A percentile compares a stretch with the other conserved stretches of the same genome.
Conservation (phyloP, 148 eudicot species). For the Fagopyrum tataricum region DNA sequence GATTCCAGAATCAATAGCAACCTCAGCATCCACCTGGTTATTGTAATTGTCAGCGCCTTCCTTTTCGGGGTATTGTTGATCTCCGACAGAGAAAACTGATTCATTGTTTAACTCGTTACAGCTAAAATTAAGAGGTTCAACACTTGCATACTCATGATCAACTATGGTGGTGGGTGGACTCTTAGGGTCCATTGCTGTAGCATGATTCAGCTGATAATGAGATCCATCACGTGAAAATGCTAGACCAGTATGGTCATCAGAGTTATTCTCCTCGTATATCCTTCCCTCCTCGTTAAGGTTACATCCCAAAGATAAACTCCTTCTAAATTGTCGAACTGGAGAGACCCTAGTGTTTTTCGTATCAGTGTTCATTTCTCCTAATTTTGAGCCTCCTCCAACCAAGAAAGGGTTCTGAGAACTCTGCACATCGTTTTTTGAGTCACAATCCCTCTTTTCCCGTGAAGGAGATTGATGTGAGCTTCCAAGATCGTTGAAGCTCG, state of each 20-base stretch:
- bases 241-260: constrained; percentile 40
- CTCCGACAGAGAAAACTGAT: constrained; percentile 35
- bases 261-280: constrained; percentile 29
- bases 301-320: constrained; percentile 67
- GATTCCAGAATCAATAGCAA: constrained; percentile 21
- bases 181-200: constrained; percentile 18
- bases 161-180: constrained; percentile 24
- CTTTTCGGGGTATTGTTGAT: constrained; percentile 29
- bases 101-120: constrained; percentile 30
- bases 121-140: constrained; percentile 33
- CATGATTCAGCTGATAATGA: constrained; percentile 19
- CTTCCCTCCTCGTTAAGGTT: constrained; percentile 42
- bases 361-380: constrained; percentile 44
- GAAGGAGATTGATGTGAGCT: constrained; percentile 15
- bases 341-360: constrained; percentile 26
- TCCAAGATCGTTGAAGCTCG: constrained; percentile 11
- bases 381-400: constrained; percentile 36
- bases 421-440: constrained; percentile 11
- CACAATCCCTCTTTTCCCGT: constrained; percentile 22
- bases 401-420: constrained; percentile 25
- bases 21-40: constrained; percentile 22
- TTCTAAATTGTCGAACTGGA: constrained; percentile 30
- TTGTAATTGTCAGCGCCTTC: constrained; percentile 23
- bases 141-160: constrained; percentile 29
- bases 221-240: constrained; percentile 41